Evolutionary conservation across 106 monocot genomes (phyloP).

Genomic region (Amphibolis antarctica): DNA sequence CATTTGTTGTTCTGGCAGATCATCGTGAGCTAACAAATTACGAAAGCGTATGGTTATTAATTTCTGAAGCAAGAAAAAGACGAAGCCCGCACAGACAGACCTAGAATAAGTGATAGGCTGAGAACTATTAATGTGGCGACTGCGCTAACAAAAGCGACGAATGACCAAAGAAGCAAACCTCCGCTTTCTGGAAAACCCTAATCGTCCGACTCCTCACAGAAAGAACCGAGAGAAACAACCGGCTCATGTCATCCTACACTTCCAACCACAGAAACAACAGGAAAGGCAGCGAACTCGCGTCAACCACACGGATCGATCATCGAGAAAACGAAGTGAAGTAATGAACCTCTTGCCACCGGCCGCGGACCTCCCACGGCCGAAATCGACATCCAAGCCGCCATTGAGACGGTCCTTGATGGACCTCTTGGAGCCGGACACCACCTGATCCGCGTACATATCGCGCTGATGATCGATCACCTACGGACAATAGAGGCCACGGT

Average conservation of each 20-base stretch:
- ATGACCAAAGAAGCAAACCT: neutral
- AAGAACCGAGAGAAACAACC: neutral
- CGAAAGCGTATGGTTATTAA: no score
- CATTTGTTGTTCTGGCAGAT: no score
- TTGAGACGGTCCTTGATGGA: slow-evolving; percentile 22
- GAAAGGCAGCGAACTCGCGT: no score
- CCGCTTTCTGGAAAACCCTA: neutral
- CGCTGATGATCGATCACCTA: no score
- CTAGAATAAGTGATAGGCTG: no score
- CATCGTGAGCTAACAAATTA: no score
- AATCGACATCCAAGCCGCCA: neutral
- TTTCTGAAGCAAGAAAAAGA: no score
- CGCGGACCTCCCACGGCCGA: neutral
- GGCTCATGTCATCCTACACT: no score
- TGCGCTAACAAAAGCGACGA: neutral
- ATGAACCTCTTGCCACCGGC: slow-evolving; percentile 8
- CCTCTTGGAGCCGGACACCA: slow-evolving; percentile 3
- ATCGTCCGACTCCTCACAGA: neutral
- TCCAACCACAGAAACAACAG: no score
- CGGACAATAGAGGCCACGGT: no score
- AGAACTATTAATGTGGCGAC: no score
- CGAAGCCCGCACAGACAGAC: no score
- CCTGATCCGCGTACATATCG: slow-evolving; percentile 27
- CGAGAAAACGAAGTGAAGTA: neutral
- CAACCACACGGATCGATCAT: neutral